Percentiles rank a stretch among this genome's conserved stretches.
phyloP scores from a whole-genome alignment of 2,329 filamentous ascomycete species.

The Trichoderma asperellum region DNA sequence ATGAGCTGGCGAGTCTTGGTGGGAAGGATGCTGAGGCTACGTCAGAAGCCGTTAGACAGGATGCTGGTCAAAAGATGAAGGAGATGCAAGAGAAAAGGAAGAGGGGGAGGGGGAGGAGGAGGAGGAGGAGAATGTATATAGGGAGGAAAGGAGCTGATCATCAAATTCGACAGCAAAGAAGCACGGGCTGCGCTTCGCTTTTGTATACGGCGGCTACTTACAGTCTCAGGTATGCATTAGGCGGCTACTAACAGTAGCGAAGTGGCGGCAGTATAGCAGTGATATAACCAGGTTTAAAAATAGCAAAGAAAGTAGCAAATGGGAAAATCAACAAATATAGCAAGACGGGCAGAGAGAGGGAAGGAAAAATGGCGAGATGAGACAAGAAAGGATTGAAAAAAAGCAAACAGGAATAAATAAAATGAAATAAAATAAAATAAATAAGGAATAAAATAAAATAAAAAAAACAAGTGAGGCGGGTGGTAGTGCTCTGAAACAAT shows the following conservation, averaged over 20 bases:
- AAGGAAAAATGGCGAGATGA: neutral
- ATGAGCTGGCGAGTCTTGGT: too few relatives aligned
- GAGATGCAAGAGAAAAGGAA: neutral
- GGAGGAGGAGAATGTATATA: neutral
- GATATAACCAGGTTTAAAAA: neutral
- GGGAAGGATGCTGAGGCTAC: neutral
- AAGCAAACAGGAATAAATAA: neutral
- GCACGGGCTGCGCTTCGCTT: constrained; percentile 11
- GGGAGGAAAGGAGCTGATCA: neutral
- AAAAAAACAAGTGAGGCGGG: neutral
- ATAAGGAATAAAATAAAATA: neutral
- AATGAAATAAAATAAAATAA: neutral
- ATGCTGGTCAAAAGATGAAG: neutral
- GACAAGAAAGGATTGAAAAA: neutral
- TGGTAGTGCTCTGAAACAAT: constrained; percentile 24
- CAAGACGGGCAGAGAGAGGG: neutral
- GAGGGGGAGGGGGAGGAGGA: neutral
- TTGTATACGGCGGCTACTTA: constrained; percentile 13
- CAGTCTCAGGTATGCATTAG: neutral
- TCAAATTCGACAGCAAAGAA: neutral
- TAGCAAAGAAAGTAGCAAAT: neutral
- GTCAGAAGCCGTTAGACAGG: neutral
- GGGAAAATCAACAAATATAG: neutral
- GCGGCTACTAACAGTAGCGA: neutral
- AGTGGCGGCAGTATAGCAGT: neutral